Evolutionary conservation across 805 yeast species (phyloP).

Genomic region (Wickerhamomyces chambardii): DNA sequence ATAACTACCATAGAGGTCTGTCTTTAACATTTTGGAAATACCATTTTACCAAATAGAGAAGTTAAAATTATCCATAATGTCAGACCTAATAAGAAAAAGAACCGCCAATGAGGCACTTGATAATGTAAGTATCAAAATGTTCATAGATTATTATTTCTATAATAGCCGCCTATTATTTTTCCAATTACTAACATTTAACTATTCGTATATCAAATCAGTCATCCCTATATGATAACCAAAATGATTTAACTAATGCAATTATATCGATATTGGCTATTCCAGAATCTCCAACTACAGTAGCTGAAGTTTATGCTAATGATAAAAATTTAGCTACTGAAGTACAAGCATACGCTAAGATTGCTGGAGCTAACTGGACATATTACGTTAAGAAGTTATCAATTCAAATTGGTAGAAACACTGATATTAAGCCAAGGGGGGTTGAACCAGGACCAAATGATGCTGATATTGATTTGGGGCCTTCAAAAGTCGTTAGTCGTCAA

Average conservation of each 20-base stretch:
- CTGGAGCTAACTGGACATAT: slow-evolving; percentile 91
- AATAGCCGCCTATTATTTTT: too few relatives aligned
- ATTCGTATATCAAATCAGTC: slow-evolving; percentile 2
- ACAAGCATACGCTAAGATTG: slow-evolving; percentile 96
- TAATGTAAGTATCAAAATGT: not conserved
- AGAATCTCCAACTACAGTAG: slow-evolving; percentile 67
- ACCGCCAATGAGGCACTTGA: slow-evolving; percentile 7
- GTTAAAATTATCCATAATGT: not conserved
- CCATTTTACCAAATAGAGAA: too few relatives aligned
- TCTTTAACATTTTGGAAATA: too few relatives aligned
- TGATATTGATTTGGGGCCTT: slow-evolving; percentile 92
- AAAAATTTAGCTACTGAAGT: slow-evolving; percentile 59
- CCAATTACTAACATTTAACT: too few relatives aligned
- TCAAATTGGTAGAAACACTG: slow-evolving; percentile 81
- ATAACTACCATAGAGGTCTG: too few relatives aligned
- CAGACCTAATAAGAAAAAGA: slow-evolving; percentile 6
- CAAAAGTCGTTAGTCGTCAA: slow-evolving; percentile 89
- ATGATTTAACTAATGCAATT: slow-evolving; percentile 64
- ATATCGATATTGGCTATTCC: slow-evolving; percentile 66
- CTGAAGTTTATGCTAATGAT: slow-evolving; percentile 65
- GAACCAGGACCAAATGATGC: slow-evolving; percentile 20
- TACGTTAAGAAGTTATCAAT: slow-evolving; percentile 75
- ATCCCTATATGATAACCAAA: slow-evolving; percentile 42
- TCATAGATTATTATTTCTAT: too few relatives aligned
- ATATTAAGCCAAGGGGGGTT: slow-evolving; percentile 5